These are phyloP conservation scores for Craspedostauros australis DNA, from an alignment of 108 stramenopile genomes.

Conservation along the genomic window DNA sequence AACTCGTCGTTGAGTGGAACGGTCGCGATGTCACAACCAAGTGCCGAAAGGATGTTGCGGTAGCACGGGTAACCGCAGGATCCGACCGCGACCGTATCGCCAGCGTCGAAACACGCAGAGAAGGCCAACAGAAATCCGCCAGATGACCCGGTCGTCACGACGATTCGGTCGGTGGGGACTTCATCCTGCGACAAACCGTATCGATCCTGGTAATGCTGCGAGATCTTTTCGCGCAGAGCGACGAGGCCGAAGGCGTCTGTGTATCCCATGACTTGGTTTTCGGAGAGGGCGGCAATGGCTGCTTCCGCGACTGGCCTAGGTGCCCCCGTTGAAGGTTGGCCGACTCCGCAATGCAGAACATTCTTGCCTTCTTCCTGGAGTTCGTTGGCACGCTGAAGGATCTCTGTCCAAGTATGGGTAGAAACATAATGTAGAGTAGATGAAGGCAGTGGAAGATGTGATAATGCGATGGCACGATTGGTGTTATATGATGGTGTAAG, in stretches of 20 bases:
- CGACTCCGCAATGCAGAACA: conserved; percentile 83
- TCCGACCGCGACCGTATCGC: conserved; percentile 79
- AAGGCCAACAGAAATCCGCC: conserved; percentile 87
- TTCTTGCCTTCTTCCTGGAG: conserved; percentile 48
- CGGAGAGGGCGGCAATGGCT: conserved; percentile 50
- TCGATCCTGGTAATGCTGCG: conserved; percentile 53
- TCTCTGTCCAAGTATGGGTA: too few species aligned
- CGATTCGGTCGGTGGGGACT: conserved; percentile 46
- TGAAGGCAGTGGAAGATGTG: too few species aligned
- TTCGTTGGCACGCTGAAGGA: conserved; percentile 71
- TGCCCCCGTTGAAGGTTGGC: conserved; percentile 84
- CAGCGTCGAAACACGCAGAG: conserved; percentile 80
- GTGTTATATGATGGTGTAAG: too few species aligned
- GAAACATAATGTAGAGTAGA: too few species aligned
- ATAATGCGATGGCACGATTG: too few species aligned
- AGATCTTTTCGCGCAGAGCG: conserved; percentile 58
- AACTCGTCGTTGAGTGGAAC: conserved; percentile 68
- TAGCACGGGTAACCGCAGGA: conserved; percentile 89
- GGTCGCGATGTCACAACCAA: conserved; percentile 62
- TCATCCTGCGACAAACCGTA: conserved; percentile 30
- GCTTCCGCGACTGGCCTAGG: conserved; percentile 63
- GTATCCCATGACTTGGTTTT: conserved; percentile 66
- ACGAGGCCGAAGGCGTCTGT: conserved; percentile 87
- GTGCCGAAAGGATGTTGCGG: conserved; percentile 79
- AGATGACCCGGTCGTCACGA: conserved; percentile 84